These are phyloP conservation scores for Jamesozyma piceae DNA, from an alignment of 805 yeast species.

Conservation along the genomic window DNA sequence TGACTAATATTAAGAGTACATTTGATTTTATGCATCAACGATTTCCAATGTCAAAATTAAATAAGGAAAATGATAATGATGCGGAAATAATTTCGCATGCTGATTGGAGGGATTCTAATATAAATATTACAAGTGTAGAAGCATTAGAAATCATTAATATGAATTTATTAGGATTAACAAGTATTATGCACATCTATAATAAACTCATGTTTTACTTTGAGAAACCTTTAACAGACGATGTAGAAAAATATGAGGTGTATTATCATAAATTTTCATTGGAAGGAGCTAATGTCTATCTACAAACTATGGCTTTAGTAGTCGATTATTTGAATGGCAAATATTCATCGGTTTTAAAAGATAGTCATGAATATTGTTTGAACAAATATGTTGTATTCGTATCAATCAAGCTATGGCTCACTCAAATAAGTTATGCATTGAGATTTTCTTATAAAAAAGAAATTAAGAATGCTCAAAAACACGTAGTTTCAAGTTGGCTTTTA, in stretches of 20 bases:
- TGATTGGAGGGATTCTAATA: conserved; percentile 8
- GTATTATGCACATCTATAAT: conserved; percentile 8
- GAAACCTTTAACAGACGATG: conserved; percentile 1
- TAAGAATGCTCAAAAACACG: neutral
- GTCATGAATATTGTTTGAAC: conserved; percentile 8
- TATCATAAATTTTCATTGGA: conserved; percentile 8
- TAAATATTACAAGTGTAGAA: conserved; percentile 5
- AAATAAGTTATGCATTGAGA: conserved; percentile 9
- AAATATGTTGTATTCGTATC: conserved; percentile 9
- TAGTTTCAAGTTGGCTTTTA: neutral
- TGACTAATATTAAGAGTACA: conserved; percentile 7
- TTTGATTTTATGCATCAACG: conserved; percentile 5
- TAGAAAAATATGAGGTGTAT: conserved; percentile 4
- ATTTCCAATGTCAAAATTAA: conserved; percentile 9
- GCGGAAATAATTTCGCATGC: neutral
- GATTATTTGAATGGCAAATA: conserved; percentile 9
- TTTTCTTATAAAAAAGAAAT: conserved; percentile 8
- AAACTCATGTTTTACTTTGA: conserved; percentile 13
- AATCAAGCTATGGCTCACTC: conserved; percentile 9
- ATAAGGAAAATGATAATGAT: neutral
- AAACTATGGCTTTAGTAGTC: conserved; percentile 2
- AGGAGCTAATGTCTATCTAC: conserved; percentile 4
- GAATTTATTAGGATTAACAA: conserved; percentile 10
- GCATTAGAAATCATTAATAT: conserved; percentile 8
- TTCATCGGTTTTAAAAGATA: neutral